A percentile compares a stretch with the other conserved stretches of the same genome.
These are phyloP conservation scores for Pestalotiopsis fici DNA, from an alignment of 2,329 filamentous ascomycete genomes.

Conservation along the genomic window DNA sequence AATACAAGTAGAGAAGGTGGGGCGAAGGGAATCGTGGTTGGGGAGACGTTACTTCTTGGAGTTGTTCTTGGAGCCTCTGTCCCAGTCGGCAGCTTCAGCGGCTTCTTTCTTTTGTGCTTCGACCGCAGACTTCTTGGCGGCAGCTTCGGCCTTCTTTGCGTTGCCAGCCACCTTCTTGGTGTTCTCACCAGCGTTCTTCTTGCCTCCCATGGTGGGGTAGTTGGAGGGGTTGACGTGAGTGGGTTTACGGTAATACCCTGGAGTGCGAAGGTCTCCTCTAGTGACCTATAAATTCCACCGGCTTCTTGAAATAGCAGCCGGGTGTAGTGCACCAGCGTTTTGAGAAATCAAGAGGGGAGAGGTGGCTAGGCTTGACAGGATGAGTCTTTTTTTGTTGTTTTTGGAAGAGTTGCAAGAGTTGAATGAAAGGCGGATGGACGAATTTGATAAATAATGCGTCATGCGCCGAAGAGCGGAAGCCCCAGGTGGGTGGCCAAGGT, in stretches of 20 bases:
- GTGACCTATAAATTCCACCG: no score
- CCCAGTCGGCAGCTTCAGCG: conserved; percentile 77
- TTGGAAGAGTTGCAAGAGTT: not conserved
- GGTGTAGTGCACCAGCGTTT: not conserved
- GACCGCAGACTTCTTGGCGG: conserved; percentile 74
- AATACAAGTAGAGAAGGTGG: conserved; percentile 7
- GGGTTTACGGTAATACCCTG: not conserved
- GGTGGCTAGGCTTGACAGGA: not conserved
- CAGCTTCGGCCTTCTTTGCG: conserved; percentile 88
- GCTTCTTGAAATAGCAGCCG: not conserved
- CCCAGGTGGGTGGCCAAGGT: not conserved
- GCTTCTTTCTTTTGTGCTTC: conserved; percentile 67
- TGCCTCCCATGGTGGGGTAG: conserved; percentile 58
- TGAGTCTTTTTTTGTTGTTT: not conserved
- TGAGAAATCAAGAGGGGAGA: not conserved
- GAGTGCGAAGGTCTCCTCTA: no score
- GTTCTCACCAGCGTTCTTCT: conserved; percentile 74
- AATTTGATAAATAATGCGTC: conserved; percentile 4
- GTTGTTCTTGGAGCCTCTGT: conserved; percentile 80
- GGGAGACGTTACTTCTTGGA: conserved; percentile 75
- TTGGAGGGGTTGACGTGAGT: not conserved
- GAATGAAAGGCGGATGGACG: not conserved
- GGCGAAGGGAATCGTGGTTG: not conserved
- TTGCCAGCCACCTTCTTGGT: conserved; percentile 89
- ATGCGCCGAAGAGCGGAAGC: conserved; percentile 10